phyloP scores from a whole-genome alignment of 2,329 filamentous ascomycete species.

The Dothidotthia symphoricarpi region DNA sequence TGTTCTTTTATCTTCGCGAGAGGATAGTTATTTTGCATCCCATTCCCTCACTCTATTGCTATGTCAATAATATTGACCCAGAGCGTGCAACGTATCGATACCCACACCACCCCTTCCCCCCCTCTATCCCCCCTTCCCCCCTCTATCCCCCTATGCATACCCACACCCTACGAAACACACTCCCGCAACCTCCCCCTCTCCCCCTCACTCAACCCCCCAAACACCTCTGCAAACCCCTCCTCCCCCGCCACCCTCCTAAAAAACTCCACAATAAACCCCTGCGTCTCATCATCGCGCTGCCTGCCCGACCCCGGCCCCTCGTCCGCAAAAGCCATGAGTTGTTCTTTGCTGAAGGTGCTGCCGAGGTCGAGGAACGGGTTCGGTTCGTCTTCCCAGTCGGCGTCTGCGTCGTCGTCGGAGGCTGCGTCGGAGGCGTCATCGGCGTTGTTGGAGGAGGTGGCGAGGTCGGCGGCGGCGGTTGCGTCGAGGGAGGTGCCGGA shows the following conservation, averaged over 20 bases:
- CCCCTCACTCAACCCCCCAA: slow-evolving; percentile 52
- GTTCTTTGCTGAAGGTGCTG: slow-evolving; percentile 51
- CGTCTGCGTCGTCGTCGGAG: slow-evolving; percentile 52
- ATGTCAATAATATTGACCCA: too few relatives aligned
- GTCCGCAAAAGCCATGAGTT: slow-evolving; percentile 74
- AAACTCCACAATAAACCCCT: slow-evolving; percentile 78
- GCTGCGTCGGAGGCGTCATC: slow-evolving; percentile 69
- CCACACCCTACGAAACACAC: slow-evolving; percentile 24
- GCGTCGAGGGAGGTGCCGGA: slow-evolving; percentile 63
- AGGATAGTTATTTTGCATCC: too few relatives aligned
- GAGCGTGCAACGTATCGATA: too few relatives aligned
- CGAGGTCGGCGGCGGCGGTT: slow-evolving; percentile 59
- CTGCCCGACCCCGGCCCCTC: slow-evolving; percentile 53
- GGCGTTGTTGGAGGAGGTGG: too few relatives aligned
- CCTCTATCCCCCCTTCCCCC: neutral
- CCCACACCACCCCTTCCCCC: too few relatives aligned
- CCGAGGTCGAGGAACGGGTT: slow-evolving; percentile 72
- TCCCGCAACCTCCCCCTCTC: slow-evolving; percentile 55
- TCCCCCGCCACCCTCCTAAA: slow-evolving; percentile 61
- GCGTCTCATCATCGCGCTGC: slow-evolving; percentile 84
- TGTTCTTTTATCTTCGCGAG: too few relatives aligned
- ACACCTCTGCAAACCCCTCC: slow-evolving; percentile 56
- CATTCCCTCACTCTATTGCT: too few relatives aligned
- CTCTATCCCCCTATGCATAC: neutral
- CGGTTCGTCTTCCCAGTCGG: slow-evolving; percentile 78